A percentile compares a stretch with the other conserved stretches of the same genome.
These are phyloP conservation scores for Chondrus crispus DNA, from an alignment of 23 red algal genomes.

Conservation along the genomic window DNA sequence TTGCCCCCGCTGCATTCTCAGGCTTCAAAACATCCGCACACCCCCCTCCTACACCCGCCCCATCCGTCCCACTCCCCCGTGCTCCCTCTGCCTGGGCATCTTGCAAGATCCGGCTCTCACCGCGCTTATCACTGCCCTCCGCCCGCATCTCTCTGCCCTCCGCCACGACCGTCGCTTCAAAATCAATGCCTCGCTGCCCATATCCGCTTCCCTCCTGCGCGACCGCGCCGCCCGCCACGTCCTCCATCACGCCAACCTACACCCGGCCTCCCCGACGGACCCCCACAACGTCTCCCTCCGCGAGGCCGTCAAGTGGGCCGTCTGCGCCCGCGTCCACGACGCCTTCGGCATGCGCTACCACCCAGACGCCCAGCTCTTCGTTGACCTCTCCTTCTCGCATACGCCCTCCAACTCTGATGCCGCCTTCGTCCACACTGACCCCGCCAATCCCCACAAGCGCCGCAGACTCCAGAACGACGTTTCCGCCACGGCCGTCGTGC, in stretches of 20 bases:
- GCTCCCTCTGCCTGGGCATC: slow-evolving; percentile 51
- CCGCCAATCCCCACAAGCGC: not conserved
- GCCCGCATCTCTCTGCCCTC: not conserved
- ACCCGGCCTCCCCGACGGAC: not conserved
- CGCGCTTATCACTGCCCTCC: not conserved
- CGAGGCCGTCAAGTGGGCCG: slow-evolving; percentile 25
- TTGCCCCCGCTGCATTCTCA: not conserved
- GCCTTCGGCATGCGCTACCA: not conserved
- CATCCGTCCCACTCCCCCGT: not conserved
- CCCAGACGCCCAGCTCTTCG: slow-evolving; percentile 15
- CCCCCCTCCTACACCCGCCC: not conserved
- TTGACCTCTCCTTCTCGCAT: slow-evolving; percentile 7
- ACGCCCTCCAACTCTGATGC: not conserved
- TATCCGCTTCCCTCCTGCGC: slow-evolving; percentile 16
- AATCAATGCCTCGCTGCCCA: slow-evolving; percentile 10
- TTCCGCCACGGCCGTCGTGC: not conserved
- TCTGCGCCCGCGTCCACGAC: not conserved
- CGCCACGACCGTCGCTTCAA: slow-evolving; percentile 10
- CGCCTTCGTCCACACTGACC: not conserved
- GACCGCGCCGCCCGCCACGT: not conserved
- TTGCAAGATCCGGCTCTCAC: slow-evolving; percentile 37
- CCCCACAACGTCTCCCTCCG: not conserved
- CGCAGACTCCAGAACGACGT: no score
- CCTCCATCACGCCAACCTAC: no score
- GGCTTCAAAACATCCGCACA: not conserved